Percentiles rank a stretch among this genome's conserved stretches.
phyloP scores from a whole-genome alignment of 192 early-diverging fungal genomes.

The Gamsiella multidivaricata region DNA sequence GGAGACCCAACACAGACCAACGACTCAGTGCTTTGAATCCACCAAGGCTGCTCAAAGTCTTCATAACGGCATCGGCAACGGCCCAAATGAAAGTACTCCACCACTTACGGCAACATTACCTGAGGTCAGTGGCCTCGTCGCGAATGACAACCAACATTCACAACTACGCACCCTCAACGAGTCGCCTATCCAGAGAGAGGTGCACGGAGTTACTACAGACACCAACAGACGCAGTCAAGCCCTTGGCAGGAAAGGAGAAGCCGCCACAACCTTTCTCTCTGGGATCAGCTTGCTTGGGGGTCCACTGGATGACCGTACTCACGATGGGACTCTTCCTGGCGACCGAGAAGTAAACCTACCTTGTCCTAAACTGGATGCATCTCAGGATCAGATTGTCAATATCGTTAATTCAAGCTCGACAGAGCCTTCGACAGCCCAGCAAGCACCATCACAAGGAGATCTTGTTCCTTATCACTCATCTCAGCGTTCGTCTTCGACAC shows the following conservation, averaged over 20 bases:
- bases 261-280: conserved; percentile 30
- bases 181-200: too few species aligned
- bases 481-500: conserved; percentile 32
- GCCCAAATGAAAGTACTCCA: too few species aligned
- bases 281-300: conserved; percentile 30
- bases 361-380: neutral
- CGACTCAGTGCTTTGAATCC: too few species aligned
- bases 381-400: neutral
- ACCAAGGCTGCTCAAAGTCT: too few species aligned
- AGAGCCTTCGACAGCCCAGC: neutral
- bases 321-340: neutral
- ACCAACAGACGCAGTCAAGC: conserved; percentile 11
- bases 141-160: too few species aligned
- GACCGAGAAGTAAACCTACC: neutral
- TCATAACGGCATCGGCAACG: too few species aligned
- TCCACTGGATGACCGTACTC: neutral
- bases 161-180: too few species aligned
- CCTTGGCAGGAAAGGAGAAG: conserved; percentile 18
- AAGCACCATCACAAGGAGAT: neutral
- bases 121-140: too few species aligned
- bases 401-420: neutral
- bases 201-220: too few species aligned
- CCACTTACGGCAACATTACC: too few species aligned
- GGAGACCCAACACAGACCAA: too few species aligned
- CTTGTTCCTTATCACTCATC: neutral